Percentiles rank a stretch among this genome's conserved stretches.
Conservation (phyloP, 2,329 filamentous ascomycete genomes). For the Venturia nashicola region DNA sequence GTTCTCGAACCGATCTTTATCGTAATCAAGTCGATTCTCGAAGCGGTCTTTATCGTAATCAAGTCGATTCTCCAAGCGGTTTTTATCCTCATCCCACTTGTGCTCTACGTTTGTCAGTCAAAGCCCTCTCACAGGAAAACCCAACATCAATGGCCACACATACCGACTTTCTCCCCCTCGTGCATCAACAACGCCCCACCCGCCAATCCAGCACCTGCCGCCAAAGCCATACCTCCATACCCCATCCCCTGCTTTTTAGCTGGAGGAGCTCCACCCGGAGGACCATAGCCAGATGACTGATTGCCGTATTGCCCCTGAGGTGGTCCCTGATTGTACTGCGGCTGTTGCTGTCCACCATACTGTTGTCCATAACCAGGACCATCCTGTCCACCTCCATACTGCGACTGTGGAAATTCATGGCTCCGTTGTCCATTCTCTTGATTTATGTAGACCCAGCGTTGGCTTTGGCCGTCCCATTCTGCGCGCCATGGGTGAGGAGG, state of each 20-base stretch:
- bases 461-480: constrained; percentile 29
- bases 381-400: constrained; percentile 4
- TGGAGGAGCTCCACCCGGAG: background rate
- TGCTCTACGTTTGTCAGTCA: constrained; percentile 16
- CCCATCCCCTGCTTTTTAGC: constrained; percentile 1
- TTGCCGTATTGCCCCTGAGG: constrained; percentile 13
- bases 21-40: constrained; percentile 16
- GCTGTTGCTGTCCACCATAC: constrained; percentile 8
- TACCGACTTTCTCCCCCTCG: constrained; percentile 31
- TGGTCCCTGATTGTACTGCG: constrained; percentile 12
- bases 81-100: constrained; percentile 22
- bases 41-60: background rate
- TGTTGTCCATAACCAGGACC: background rate
- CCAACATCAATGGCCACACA: background rate
- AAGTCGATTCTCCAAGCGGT: background rate
- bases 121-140: no score
- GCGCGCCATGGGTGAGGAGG: constrained; percentile 32
- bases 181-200: constrained; percentile 34
- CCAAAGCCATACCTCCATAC: constrained; percentile 21
- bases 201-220: constrained; percentile 28
- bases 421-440: constrained; percentile 32
- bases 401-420: constrained; percentile 17
- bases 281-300: constrained; percentile 2
- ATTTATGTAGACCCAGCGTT: constrained; percentile 35
- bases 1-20: constrained; percentile 1